These are phyloP conservation scores for Protea cynaroides DNA, from an alignment of 164 flowering plant species.

Conservation along the genomic window DNA sequence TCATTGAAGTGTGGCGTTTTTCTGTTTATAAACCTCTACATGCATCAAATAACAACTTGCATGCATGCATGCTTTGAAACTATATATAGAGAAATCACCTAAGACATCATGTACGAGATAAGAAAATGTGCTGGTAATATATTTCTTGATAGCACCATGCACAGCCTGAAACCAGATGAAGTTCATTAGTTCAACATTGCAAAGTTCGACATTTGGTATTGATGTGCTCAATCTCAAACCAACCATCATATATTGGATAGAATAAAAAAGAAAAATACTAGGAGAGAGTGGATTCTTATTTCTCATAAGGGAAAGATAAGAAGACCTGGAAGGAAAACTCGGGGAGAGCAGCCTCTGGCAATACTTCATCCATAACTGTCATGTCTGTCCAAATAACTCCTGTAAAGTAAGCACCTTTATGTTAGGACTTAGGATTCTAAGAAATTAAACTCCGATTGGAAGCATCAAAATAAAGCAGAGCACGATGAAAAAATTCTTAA, in stretches of 20 bases:
- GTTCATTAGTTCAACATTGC: conserved; percentile 5
- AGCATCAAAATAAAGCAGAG: not conserved
- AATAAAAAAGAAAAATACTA: not conserved
- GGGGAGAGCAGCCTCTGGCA: conserved; percentile 71
- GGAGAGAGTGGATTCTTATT: not conserved
- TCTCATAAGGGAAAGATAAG: not conserved
- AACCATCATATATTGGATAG: not conserved
- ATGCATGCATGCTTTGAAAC: not conserved
- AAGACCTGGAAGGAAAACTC: conserved; percentile 66
- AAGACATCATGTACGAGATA: conserved; percentile 62
- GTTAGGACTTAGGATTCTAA: not conserved
- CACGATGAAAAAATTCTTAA: not conserved
- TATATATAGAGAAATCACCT: conserved; percentile 37
- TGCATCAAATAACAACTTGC: not conserved
- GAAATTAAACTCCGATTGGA: not conserved
- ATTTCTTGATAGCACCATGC: conserved; percentile 51
- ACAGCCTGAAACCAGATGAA: conserved; percentile 54
- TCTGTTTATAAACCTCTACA: not conserved
- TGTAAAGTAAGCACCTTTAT: conserved; percentile 24
- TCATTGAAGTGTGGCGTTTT: not conserved
- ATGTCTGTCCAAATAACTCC: conserved; percentile 81
- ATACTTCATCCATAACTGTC: conserved; percentile 69
- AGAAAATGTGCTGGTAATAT: conserved; percentile 50
- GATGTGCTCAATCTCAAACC: not conserved
- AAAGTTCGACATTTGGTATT: not conserved